Evolutionary conservation across 305 asterid genomes (phyloP).

Genomic region (Solanum hybrid): DNA sequence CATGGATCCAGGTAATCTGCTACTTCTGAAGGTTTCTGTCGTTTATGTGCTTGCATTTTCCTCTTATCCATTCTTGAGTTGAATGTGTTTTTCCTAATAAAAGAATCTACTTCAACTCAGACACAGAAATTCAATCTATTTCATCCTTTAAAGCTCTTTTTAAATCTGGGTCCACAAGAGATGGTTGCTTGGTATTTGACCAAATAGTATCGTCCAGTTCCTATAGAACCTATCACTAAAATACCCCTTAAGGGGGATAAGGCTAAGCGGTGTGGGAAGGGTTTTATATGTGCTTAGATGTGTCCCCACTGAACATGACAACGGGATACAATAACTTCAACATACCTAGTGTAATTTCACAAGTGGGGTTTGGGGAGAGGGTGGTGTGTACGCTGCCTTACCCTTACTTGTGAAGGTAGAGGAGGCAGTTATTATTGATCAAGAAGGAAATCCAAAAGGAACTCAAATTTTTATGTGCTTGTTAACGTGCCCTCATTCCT

Average conservation of each 20-base stretch:
- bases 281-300: not conserved
- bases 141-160: not conserved
- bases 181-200: not conserved
- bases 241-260: not conserved
- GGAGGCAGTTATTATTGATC: not conserved
- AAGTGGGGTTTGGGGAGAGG: not conserved
- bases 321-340: not conserved
- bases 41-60: not conserved
- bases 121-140: not conserved
- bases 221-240: not conserved
- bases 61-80: not conserved
- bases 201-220: not conserved
- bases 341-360: not conserved
- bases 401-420: not conserved
- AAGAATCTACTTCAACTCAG: not conserved
- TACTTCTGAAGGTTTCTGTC: conserved; percentile 1
- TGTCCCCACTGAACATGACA: not conserved
- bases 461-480: not conserved
- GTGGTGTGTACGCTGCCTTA: not conserved
- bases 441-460: not conserved
- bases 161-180: not conserved
- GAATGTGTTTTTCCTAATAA: not conserved
- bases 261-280: not conserved
- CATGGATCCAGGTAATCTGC: conserved; percentile 80
- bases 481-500: not conserved